phyloP scores from a whole-genome alignment of 148 eudicot species.

The Nyssa sinensis region DNA sequence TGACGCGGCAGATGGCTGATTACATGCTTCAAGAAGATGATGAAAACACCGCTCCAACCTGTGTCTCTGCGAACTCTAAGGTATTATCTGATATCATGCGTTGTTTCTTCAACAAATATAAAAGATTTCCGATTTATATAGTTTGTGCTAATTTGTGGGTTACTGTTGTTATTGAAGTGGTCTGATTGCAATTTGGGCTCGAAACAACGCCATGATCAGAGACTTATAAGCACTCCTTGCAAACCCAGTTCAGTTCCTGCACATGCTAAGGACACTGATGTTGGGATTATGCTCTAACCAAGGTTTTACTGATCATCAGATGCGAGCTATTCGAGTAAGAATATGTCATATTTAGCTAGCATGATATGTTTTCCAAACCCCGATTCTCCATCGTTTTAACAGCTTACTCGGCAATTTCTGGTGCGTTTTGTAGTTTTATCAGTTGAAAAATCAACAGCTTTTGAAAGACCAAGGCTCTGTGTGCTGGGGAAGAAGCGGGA shows the following conservation, averaged over 20 bases:
- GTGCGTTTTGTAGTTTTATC: constrained; percentile 19
- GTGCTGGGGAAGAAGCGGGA: constrained; percentile 11
- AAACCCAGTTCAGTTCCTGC: not conserved
- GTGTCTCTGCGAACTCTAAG: not conserved
- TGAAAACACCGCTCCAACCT: not conserved
- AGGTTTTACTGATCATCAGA: too few relatives aligned
- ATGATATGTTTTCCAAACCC: too few relatives aligned
- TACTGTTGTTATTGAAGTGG: too few relatives aligned
- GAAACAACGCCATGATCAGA: not conserved
- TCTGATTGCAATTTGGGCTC: not conserved
- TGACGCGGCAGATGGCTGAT: constrained; percentile 54
- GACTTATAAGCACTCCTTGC: not conserved
- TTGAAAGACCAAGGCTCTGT: not conserved
- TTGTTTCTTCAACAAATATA: not conserved
- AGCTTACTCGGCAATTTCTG: too few relatives aligned
- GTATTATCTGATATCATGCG: too few relatives aligned
- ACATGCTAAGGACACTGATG: not conserved
- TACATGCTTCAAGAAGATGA: constrained; percentile 45
- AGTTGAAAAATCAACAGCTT: constrained; percentile 26
- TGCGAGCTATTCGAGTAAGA: too few relatives aligned
- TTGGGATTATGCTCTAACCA: too few relatives aligned
- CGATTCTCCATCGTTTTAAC: too few relatives aligned
- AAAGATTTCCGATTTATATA: too few relatives aligned
- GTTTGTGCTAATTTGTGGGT: too few relatives aligned
- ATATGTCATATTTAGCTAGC: too few relatives aligned